phyloP scores from a whole-genome alignment of 805 yeast genomes.

The Cyberlindnera nakhonratchasimensis region DNA sequence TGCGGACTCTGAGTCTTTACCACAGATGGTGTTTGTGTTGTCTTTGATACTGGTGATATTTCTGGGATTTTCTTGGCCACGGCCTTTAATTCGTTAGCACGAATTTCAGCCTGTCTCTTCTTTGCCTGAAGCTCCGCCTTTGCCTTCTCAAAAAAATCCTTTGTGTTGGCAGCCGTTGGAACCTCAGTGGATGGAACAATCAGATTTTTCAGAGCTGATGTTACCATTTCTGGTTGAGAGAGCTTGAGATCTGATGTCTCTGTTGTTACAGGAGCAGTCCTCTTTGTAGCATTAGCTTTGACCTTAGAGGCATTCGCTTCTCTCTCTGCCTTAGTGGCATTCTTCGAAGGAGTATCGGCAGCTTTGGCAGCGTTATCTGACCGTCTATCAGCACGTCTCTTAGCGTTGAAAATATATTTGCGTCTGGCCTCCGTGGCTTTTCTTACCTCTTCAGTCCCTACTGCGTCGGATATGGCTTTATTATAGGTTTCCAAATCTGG shows the following conservation, averaged over 20 bases:
- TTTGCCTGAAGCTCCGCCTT: slow-evolving; percentile 12
- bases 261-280: background rate
- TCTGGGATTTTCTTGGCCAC: slow-evolving; percentile 4
- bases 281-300: background rate
- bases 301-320: slow-evolving; percentile 2
- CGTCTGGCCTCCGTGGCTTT: slow-evolving; percentile 11
- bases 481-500: slow-evolving; percentile 6
- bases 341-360: slow-evolving; percentile 9
- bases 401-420: slow-evolving; percentile 9
- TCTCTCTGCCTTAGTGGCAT: slow-evolving; percentile 5
- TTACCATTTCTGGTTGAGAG: background rate
- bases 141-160: slow-evolving; percentile 14
- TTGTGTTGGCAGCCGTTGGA: slow-evolving; percentile 6
- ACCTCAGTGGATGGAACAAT: slow-evolving; percentile 10
- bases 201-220: background rate
- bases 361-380: slow-evolving; percentile 9
- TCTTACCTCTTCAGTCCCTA: background rate
- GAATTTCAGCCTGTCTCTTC: slow-evolving; percentile 9
- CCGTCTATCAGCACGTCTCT: slow-evolving; percentile 10
- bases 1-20: background rate
- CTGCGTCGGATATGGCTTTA: slow-evolving; percentile 2
- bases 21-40: background rate
- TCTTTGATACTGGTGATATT: background rate
- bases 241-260: background rate
- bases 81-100: slow-evolving; percentile 1